Evolutionary conservation across 345 rosid genomes (phyloP).

Genomic region (Eucalyptus viminalis): DNA sequence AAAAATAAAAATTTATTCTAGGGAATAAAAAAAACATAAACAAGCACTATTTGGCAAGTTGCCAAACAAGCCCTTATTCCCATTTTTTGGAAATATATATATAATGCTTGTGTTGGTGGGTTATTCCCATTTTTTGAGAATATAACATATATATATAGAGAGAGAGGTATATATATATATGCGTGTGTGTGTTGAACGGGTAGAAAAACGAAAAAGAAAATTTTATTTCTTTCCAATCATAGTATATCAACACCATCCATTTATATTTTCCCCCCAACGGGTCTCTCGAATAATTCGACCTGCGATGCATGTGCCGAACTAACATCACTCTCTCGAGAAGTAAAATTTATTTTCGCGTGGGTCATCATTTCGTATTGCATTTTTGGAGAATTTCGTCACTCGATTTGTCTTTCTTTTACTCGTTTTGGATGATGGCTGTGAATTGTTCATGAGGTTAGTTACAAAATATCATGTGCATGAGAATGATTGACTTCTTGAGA

Average conservation of each 20-base stretch:
- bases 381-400: background rate
- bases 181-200: background rate
- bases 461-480: background rate
- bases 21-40: too few relatives aligned
- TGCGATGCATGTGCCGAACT: background rate
- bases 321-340: background rate
- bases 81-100: too few relatives aligned
- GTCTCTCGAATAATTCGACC: background rate
- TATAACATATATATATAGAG: too few relatives aligned
- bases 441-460: background rate
- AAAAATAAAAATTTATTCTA: too few relatives aligned
- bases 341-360: too few relatives aligned
- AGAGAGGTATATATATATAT: too few relatives aligned
- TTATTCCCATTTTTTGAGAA: background rate
- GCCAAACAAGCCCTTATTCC: fast-evolving
- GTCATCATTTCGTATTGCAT: background rate
- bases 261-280: background rate
- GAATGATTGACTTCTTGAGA: background rate
- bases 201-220: background rate
- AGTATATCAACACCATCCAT: background rate
- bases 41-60: fast-evolving
- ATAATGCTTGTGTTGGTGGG: background rate
- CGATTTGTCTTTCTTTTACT: background rate
- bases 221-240: background rate
- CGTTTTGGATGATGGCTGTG: background rate